phyloP scores from a whole-genome alignment of 2,329 filamentous ascomycete species.

The Cordyceps cicadae region DNA sequence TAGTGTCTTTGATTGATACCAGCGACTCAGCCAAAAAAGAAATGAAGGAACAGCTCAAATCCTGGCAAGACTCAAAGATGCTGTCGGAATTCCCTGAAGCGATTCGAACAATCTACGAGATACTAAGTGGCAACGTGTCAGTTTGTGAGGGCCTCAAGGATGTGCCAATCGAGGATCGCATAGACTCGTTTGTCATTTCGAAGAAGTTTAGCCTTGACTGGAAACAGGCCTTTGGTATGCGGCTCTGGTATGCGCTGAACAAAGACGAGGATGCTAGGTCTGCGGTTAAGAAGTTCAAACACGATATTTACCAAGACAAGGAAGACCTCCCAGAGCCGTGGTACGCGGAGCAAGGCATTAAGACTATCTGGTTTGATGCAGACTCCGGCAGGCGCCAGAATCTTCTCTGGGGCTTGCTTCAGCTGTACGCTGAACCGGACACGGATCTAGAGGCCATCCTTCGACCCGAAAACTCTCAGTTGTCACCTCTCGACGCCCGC shows the following conservation, averaged over 20 bases:
- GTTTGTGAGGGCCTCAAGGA: conserved; percentile 69
- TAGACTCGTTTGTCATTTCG: conserved; percentile 72
- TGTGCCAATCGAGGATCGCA: conserved; percentile 69
- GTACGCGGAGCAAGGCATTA: conserved; percentile 54
- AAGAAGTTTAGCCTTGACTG: conserved; percentile 81
- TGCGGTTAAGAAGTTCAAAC: conserved; percentile 65
- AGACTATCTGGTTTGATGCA: conserved; percentile 52
- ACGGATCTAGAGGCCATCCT: conserved; percentile 61
- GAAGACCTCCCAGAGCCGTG: conserved; percentile 68
- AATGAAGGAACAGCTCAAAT: conserved; percentile 70
- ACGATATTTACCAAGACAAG: conserved; percentile 61
- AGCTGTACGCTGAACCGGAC: conserved; percentile 60
- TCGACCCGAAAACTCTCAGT: conserved; percentile 66
- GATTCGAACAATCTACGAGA: conserved; percentile 79
- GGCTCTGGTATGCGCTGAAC: conserved; percentile 77
- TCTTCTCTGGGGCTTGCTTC: conserved; percentile 78
- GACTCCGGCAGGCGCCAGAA: conserved; percentile 58
- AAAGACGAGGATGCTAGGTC: conserved; percentile 57
- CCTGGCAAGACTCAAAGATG: conserved; percentile 76
- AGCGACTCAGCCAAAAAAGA: conserved; percentile 62
- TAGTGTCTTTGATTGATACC: conserved; percentile 74
- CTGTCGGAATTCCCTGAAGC: conserved; percentile 81
- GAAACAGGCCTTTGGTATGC: conserved; percentile 85
- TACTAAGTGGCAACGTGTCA: conserved; percentile 81
- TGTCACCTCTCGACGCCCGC: conserved; percentile 65